Evolutionary conservation across 1,139 yeast species (phyloP).

Genomic region (Sugiyamaella neomexicana): DNA sequence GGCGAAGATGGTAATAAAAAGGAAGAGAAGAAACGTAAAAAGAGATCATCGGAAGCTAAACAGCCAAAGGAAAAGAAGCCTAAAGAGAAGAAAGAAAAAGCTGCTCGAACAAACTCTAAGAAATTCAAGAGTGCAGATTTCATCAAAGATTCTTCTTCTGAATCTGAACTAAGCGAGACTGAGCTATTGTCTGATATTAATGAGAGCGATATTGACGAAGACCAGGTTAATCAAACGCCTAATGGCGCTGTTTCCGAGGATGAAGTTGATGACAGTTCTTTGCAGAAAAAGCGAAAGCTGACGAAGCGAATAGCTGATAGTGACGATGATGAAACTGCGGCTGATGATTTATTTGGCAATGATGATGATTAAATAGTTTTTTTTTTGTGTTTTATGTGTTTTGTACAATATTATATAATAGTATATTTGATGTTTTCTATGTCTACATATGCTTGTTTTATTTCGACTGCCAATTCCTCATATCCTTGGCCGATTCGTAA

Average conservation of each 20-base stretch:
- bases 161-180: slow-evolving; percentile 26
- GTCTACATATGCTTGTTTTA: neutral
- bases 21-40: slow-evolving; percentile 24
- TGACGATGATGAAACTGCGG: slow-evolving; percentile 37
- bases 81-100: slow-evolving; percentile 25
- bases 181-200: slow-evolving; percentile 23
- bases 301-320: slow-evolving; percentile 33
- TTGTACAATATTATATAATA: slow-evolving; percentile 8
- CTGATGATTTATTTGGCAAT: slow-evolving; percentile 34
- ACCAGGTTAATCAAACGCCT: neutral
- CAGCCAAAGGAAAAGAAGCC: slow-evolving; percentile 21
- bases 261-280: slow-evolving; percentile 18
- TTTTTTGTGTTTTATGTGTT: neutral
- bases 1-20: slow-evolving; percentile 2
- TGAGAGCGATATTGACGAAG: slow-evolving; percentile 10
- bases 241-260: slow-evolving; percentile 22
- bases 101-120: slow-evolving; percentile 18
- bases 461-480: slow-evolving; percentile 59
- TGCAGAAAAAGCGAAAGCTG: slow-evolving; percentile 30
- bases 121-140: slow-evolving; percentile 31
- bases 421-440: neutral
- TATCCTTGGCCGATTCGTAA: slow-evolving; percentile 60
- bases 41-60: slow-evolving; percentile 17
- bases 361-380: slow-evolving; percentile 28
- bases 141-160: slow-evolving; percentile 25